Percentiles rank a stretch among this genome's conserved stretches.
phyloP scores from a whole-genome alignment of 495 filamentous ascomycete genomes.

The Xylaria flabelliformis region DNA sequence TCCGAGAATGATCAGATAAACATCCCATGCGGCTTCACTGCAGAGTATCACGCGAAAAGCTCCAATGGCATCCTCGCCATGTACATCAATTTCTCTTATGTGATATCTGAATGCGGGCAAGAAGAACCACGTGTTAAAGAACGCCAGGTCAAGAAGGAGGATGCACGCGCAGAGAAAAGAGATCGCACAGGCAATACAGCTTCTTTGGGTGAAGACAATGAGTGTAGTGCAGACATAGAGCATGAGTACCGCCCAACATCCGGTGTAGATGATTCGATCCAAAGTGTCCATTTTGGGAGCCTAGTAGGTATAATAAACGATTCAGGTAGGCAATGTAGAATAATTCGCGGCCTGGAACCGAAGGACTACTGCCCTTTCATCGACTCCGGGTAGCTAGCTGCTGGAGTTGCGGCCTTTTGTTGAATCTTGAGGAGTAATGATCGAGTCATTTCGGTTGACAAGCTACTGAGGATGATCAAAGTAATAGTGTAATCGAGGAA shows the following conservation, averaged over 20 bases:
- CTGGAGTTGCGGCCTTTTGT: not conserved
- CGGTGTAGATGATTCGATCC: conserved; percentile 20
- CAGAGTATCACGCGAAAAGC: not conserved
- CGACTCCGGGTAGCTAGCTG: not conserved
- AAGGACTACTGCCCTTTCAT: not conserved
- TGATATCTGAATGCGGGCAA: conserved; percentile 19
- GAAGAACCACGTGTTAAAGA: conserved; percentile 21
- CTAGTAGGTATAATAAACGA: not conserved
- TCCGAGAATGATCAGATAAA: conserved; percentile 18
- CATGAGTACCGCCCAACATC: conserved; percentile 14
- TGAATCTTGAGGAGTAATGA: not conserved
- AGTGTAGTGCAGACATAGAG: conserved; percentile 18
- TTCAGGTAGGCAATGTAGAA: not conserved
- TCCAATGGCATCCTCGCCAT: not conserved
- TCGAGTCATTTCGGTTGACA: not conserved
- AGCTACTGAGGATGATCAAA: not conserved
- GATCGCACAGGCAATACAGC: not conserved
- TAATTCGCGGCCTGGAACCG: not conserved
- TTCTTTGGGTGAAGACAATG: conserved; percentile 7
- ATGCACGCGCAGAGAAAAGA: conserved; percentile 16
- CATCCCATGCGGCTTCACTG: conserved; percentile 14
- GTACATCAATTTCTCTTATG: conserved; percentile 9
- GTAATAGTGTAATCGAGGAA: not conserved
- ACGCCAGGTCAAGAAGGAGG: conserved; percentile 10
- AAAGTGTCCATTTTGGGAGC: conserved; percentile 8